These are phyloP conservation scores for Aspergillus ruber DNA, from an alignment of 2,329 filamentous ascomycete species.

Conservation along the genomic window DNA sequence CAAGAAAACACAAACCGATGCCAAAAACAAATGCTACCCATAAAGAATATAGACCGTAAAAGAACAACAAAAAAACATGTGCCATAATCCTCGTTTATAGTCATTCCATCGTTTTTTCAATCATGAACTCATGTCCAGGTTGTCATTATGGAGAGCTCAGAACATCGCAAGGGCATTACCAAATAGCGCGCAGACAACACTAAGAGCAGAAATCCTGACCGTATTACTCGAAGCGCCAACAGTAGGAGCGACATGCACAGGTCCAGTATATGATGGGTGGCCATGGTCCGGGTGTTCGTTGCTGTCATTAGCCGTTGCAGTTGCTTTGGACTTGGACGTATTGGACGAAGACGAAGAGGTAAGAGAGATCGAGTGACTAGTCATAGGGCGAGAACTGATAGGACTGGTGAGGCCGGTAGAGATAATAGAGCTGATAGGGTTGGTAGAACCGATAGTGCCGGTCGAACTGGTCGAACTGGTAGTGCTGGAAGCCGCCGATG, in stretches of 20 bases:
- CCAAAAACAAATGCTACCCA: neutral
- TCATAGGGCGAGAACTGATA: neutral
- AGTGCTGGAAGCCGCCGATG: slow-evolving; percentile 3
- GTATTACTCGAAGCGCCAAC: slow-evolving; percentile 12
- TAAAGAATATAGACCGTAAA: neutral
- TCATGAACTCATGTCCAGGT: neutral
- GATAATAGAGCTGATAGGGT: neutral
- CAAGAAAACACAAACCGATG: neutral
- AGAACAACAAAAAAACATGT: neutral
- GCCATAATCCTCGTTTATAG: neutral
- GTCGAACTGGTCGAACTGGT: slow-evolving; percentile 1
- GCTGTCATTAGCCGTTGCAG: slow-evolving; percentile 5
- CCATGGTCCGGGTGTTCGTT: neutral
- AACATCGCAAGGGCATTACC: slow-evolving; percentile 12
- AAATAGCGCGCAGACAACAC: slow-evolving; percentile 19
- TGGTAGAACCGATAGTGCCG: neutral
- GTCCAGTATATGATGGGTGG: slow-evolving; percentile 2
- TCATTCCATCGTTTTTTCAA: neutral
- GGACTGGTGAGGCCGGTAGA: neutral
- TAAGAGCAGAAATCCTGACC: slow-evolving; percentile 8
- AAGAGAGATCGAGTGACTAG: neutral
- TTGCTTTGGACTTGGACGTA: neutral
- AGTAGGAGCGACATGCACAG: slow-evolving; percentile 13
- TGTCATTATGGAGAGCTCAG: slow-evolving; percentile 7
- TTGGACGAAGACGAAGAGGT: neutral